These are phyloP conservation scores for Heliosperma pusillum DNA, from an alignment of 148 eudicot genomes.

Conservation along the genomic window DNA sequence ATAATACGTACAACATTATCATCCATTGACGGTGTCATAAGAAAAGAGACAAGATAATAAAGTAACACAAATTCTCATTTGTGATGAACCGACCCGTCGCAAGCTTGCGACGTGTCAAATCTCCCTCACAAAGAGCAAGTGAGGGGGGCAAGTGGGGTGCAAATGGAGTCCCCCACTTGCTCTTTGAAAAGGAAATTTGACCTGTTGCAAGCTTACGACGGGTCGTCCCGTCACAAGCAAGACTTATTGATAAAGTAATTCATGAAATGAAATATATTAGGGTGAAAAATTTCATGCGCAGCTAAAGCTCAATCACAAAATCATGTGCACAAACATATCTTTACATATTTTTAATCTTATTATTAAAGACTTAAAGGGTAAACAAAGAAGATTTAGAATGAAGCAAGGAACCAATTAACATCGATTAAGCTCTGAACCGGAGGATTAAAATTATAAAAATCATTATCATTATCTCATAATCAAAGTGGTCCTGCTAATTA, in stretches of 20 bases:
- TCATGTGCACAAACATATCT: background rate
- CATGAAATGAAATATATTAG: background rate
- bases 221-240: too few relatives aligned
- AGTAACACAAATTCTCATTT: too few relatives aligned
- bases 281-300: slow-evolving; percentile 10
- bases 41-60: slow-evolving; percentile 4
- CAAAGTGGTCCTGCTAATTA: slow-evolving; percentile 28
- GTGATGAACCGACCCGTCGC: too few relatives aligned
- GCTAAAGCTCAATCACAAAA: slow-evolving; percentile 17
- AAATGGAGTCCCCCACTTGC: too few relatives aligned
- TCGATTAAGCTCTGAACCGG: slow-evolving; percentile 24
- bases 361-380: too few relatives aligned
- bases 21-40: background rate
- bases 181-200: too few relatives aligned
- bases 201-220: too few relatives aligned
- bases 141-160: too few relatives aligned
- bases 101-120: too few relatives aligned
- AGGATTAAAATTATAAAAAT: slow-evolving; percentile 19
- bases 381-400: slow-evolving; percentile 24
- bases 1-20: background rate
- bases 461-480: slow-evolving; percentile 21
- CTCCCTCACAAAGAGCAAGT: too few relatives aligned
- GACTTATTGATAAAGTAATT: too few relatives aligned
- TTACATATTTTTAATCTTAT: too few relatives aligned
- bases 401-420: slow-evolving; percentile 36